phyloP scores from a whole-genome alignment of 345 rosid species.

The Gossypium herbaceum region DNA sequence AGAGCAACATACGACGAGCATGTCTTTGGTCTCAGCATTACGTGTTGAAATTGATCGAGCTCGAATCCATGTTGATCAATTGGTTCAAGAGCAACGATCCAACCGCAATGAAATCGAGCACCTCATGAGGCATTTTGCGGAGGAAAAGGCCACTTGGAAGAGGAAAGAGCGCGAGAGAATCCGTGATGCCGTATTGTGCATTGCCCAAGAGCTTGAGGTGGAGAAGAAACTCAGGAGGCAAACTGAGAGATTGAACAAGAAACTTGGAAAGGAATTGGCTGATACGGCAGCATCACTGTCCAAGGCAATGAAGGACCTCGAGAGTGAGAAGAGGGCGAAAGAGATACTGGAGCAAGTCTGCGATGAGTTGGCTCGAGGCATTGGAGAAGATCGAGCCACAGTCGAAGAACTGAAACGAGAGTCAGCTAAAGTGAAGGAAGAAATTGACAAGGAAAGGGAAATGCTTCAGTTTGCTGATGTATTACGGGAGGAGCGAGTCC shows the following conservation, averaged over 20 bases:
- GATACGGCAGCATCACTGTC: constrained; percentile 46
- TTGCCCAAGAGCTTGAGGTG: constrained; percentile 62
- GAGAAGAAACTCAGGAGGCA: constrained; percentile 65
- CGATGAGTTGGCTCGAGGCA: constrained; percentile 74
- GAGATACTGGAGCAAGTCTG: constrained; percentile 84
- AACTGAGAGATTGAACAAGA: constrained; percentile 85
- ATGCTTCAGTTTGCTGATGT: constrained; percentile 95
- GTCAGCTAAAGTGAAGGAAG: constrained; percentile 55
- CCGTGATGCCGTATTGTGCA: constrained; percentile 34
- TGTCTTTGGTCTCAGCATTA: constrained; percentile 61
- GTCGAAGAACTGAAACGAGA: constrained; percentile 55
- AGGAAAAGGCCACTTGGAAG: constrained; percentile 59
- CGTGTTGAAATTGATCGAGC: constrained; percentile 62
- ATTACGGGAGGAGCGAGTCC: constrained; percentile 88
- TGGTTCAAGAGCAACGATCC: constrained; percentile 46
- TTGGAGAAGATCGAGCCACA: constrained; percentile 67
- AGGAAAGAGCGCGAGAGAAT: constrained; percentile 50
- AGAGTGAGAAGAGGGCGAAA: constrained; percentile 79
- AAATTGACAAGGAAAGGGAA: constrained; percentile 88
- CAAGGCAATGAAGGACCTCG: constrained; percentile 49
- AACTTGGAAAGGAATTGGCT: constrained; percentile 66
- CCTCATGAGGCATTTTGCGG: constrained; percentile 46
- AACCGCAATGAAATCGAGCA: constrained; percentile 40
- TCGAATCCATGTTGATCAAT: constrained; percentile 42
- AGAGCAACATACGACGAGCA: constrained; percentile 45